Evolutionary conservation across 2,329 filamentous ascomycete genomes (phyloP), one percentile per base, ranked within the genome.

Genomic region (Chrysoporthe deuterocubensis): DNA sequence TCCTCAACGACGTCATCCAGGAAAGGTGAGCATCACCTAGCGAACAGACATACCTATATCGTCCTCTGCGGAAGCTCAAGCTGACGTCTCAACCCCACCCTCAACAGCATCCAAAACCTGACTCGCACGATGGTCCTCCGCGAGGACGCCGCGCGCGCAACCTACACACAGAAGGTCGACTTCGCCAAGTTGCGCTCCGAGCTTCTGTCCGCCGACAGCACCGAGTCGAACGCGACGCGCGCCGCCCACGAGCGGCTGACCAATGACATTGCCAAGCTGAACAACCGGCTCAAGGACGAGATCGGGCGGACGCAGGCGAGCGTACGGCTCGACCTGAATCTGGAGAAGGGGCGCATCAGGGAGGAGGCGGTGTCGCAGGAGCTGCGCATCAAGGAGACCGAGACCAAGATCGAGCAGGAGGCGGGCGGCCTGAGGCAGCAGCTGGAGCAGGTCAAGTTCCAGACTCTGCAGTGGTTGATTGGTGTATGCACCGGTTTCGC

Each of bases 371-470:
- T 97, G 72, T 91, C 92, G 67, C 96, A 98, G 82, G 96, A 99
- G 80, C 89, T 99, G 80, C 96, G 97, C 83, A 93, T 99, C 75
- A 97, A 97, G 83, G 96, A 99, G 86, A 98, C 96, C 14, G 96
- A 99, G 83, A 97, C 94, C 67, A 90, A 96, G 81, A 98, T 99
- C 75, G 96, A 99, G 83, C 95, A 98, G 81, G 96, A 98, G 83
- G 94, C 96, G 65, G 95, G 95, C 52, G 91, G 92, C 43, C 79
- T 99, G 76, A 85, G 93, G 72, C 96, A 98, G 83, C 91, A 96
- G 81, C 85, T 99, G 60, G 96, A 99, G 82, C 92, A 93, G 73
- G 96, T 99, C 79, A 99, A 99, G 85, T 98, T 98, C 81, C 93
- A 94, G 77, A 98, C 96, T 46, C 80, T 99, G 78, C 96, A 99